These are phyloP conservation scores for Neofusicoccum parvum DNA, from an alignment of 2,329 filamentous ascomycete species.

Conservation along the genomic window DNA sequence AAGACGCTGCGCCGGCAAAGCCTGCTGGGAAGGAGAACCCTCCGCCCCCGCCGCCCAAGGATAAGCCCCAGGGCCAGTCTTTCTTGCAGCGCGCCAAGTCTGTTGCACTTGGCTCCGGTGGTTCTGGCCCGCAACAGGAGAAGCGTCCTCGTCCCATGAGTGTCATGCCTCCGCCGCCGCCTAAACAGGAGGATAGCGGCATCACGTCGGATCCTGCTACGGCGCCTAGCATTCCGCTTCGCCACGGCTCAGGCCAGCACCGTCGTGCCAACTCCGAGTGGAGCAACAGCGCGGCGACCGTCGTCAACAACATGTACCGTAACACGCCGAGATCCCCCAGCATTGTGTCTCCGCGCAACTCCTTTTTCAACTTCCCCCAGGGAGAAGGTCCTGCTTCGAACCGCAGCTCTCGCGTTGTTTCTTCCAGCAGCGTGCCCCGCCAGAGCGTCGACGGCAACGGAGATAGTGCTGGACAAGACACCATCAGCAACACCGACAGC, in stretches of 20 bases:
- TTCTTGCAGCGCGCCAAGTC: slow-evolving; percentile 64
- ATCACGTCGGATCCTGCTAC: slow-evolving; percentile 66
- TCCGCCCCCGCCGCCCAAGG: slow-evolving; percentile 65
- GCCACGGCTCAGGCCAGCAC: slow-evolving; percentile 49
- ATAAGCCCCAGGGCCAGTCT: slow-evolving; percentile 51
- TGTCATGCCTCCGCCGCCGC: slow-evolving; percentile 33
- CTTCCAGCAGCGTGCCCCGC: slow-evolving; percentile 46
- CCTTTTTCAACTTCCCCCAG: slow-evolving; percentile 52
- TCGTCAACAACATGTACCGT: slow-evolving; percentile 90
- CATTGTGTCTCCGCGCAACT: slow-evolving; percentile 39
- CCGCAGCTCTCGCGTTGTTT: slow-evolving; percentile 56
- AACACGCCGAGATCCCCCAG: slow-evolving; percentile 48
- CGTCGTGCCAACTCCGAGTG: slow-evolving; percentile 50
- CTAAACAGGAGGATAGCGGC: slow-evolving; percentile 26
- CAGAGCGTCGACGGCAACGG: slow-evolving; percentile 34
- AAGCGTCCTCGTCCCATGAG: slow-evolving; percentile 49
- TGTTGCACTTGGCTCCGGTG: slow-evolving; percentile 51
- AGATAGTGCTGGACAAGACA: slow-evolving; percentile 28
- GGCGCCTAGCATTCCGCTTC: slow-evolving; percentile 74
- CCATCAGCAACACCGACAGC: slow-evolving; percentile 34
- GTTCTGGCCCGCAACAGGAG: slow-evolving; percentile 19
- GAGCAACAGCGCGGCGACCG: slow-evolving; percentile 63
- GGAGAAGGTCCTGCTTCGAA: slow-evolving; percentile 41
- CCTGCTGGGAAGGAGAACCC: slow-evolving; percentile 72
- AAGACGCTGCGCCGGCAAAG: slow-evolving; percentile 40